Evolutionary conservation across 202 grass and related monocot genomes (phyloP).

Genomic region (Miscanthus sacchariflorus): DNA sequence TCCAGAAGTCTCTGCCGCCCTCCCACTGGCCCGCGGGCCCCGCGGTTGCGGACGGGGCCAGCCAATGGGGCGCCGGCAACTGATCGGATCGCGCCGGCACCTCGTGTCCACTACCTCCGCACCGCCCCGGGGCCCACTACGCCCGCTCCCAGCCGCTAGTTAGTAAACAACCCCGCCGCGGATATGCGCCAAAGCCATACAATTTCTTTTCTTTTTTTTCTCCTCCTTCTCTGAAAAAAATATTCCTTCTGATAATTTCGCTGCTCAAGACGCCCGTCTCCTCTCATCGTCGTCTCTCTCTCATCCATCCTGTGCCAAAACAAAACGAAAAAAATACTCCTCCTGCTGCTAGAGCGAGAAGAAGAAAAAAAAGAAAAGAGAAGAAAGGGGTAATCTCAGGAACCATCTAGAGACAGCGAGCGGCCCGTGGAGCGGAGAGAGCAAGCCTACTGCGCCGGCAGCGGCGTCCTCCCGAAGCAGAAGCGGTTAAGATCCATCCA

Average conservation of each 20-base stretch:
- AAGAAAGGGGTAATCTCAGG: neutral
- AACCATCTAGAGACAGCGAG: conserved; percentile 47
- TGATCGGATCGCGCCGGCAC: conserved; percentile 55
- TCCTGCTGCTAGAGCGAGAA: neutral
- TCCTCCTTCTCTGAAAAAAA: neutral
- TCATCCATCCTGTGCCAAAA: neutral
- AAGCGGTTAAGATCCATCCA: conserved; percentile 20
- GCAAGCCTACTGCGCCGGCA: neutral
- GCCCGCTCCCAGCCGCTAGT: conserved; percentile 57
- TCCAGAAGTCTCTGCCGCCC: neutral
- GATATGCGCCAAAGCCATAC: neutral
- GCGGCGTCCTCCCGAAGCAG: conserved; percentile 11
- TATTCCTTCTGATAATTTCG: neutral
- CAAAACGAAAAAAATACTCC: neutral
- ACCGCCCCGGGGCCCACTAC: conserved; percentile 47
- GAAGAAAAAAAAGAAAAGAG: neutral
- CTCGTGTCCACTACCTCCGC: conserved; percentile 60
- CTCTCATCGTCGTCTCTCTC: neutral
- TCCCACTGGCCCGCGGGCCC: neutral
- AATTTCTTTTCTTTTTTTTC: neutral
- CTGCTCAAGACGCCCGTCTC: neutral
- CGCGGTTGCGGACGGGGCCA: fast-evolving
- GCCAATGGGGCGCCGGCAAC: conserved; percentile 55
- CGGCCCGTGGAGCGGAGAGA: neutral
- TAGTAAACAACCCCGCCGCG: neutral